Base-by-base conservation (phyloP, 2,329 filamentous ascomycete species). In the Colletotrichum sidae region DNA sequence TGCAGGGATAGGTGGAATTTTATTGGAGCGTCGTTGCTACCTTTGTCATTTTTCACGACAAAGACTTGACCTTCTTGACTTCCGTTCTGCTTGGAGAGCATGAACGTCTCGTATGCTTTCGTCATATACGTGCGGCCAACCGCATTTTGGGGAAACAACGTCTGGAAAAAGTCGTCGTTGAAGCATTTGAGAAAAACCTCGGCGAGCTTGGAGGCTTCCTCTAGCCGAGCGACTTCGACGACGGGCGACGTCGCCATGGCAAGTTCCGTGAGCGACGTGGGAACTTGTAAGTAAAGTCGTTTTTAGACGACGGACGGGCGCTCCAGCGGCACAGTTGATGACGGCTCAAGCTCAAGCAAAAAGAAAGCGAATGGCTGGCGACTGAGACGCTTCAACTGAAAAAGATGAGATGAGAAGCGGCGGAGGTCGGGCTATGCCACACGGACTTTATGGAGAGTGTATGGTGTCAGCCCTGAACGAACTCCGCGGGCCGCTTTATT, bases 141-240 rank as follows among this genome's bases (percentile, higher is more conserved):
- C 10, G 60, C 38, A 17, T 68, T 67, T 12, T 38, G 64, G n/a
- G 64, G 64, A 34, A 60, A 69, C 7, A 65, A 35, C 2, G 44
- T 13, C 55, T 55, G 58, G 41, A 69, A 67, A 47, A 53, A 65
- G 13, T 63, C 67, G 34, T 62, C 52, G 13, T 63, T 46, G 38
- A 69, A 69, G 15, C 55, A 52, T n/a, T 55, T 56, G 37, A 69
- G 47, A 47, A 67, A 68, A 11, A 69, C 15, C 11, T 61, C 50
- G 25, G 58, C 55, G 9, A 69, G 53, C 15, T 46, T 57, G 11
- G 60, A 44, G 2, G 55, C 63, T 47, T 69, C 68, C 25, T 49
- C 47, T 4, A 52, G 33, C 35, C 9, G 42, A 8, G 68, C 68
- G 13, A 8, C 17, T 12, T 65, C 55, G 2, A 69, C 67, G 2